Percentiles rank a stretch among this genome's conserved stretches.
phyloP scores from a whole-genome alignment of 1,284 basidiomycete species.

The Dichomitus squalens region DNA sequence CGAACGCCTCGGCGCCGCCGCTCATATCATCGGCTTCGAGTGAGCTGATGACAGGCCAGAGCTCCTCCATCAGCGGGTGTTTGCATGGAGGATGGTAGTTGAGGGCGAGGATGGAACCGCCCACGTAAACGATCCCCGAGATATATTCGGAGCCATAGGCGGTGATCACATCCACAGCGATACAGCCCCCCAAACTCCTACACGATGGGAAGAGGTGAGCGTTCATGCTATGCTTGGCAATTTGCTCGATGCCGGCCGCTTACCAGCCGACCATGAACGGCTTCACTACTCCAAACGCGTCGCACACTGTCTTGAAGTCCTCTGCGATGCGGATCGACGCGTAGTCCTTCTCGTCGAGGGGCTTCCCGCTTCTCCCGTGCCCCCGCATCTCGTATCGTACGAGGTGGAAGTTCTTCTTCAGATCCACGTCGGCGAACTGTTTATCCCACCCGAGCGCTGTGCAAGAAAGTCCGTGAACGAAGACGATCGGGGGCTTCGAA shows the following conservation, averaged over 20 bases:
- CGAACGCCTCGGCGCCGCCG: constrained; percentile 33
- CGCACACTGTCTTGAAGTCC: constrained; percentile 38
- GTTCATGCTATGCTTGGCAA: neutral
- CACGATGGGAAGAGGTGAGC: neutral
- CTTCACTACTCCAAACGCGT: constrained; percentile 34
- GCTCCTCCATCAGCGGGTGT: constrained; percentile 34
- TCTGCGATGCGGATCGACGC: constrained; percentile 36
- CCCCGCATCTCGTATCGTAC: constrained; percentile 38
- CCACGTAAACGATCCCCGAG: constrained; percentile 40
- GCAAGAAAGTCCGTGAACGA: constrained; percentile 44
- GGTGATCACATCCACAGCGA: constrained; percentile 40
- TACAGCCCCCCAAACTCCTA: constrained; percentile 42
- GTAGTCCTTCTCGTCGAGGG: constrained; percentile 28
- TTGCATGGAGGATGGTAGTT: constrained; percentile 26
- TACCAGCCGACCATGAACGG: constrained; percentile 44
- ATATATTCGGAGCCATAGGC: constrained; percentile 38
- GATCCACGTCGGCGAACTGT: constrained; percentile 38
- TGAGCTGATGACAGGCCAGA: constrained; percentile 32
- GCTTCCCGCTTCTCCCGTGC: constrained; percentile 35
- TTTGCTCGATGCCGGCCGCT: constrained; percentile 5
- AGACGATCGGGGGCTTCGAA: constrained; percentile 41
- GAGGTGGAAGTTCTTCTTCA: constrained; percentile 37
- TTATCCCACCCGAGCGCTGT: constrained; percentile 40
- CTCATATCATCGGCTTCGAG: constrained; percentile 32
- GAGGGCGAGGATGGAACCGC: constrained; percentile 29